A percentile compares a stretch with the other conserved stretches of the same genome.
Evolutionary conservation across 192 early-diverging fungal genomes (phyloP).

Genomic region (Backusella psychrophila): DNA sequence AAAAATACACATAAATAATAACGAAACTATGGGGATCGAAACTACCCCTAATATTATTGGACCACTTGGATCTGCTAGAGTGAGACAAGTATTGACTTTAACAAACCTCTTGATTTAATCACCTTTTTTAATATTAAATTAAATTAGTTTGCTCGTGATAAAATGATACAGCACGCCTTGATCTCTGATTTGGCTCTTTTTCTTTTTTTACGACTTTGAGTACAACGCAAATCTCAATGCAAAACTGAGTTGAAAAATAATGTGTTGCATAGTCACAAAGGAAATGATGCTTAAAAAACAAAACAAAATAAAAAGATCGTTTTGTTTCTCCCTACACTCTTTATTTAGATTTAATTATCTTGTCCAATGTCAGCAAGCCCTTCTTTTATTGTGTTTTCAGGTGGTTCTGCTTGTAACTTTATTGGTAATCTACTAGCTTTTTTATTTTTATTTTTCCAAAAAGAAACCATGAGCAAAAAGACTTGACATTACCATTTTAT

Average conservation of each 20-base stretch:
- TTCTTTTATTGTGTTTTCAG: slow-evolving; percentile 68
- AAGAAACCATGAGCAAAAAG: neutral
- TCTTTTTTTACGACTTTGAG: neutral
- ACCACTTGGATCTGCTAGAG: neutral
- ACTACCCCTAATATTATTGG: neutral
- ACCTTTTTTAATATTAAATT: neutral
- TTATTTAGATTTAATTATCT: slow-evolving; percentile 3
- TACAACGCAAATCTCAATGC: neutral
- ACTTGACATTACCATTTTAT: neutral
- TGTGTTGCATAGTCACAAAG: neutral
- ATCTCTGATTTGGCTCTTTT: neutral
- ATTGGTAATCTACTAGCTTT: slow-evolving; percentile 37
- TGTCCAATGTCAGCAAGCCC: neutral
- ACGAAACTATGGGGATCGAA: neutral
- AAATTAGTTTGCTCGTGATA: neutral
- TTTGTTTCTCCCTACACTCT: neutral
- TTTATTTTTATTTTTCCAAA: too few species aligned
- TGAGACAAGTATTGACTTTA: neutral
- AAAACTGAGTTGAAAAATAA: neutral
- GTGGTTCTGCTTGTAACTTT: slow-evolving; percentile 74
- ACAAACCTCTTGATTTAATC: neutral
- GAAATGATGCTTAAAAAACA: neutral
- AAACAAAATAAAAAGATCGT: neutral
- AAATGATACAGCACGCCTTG: neutral
- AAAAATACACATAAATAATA: neutral